Conservation (phyloP, 2,329 filamentous ascomycete species). For the Phyllosticta ampelicida region DNA sequence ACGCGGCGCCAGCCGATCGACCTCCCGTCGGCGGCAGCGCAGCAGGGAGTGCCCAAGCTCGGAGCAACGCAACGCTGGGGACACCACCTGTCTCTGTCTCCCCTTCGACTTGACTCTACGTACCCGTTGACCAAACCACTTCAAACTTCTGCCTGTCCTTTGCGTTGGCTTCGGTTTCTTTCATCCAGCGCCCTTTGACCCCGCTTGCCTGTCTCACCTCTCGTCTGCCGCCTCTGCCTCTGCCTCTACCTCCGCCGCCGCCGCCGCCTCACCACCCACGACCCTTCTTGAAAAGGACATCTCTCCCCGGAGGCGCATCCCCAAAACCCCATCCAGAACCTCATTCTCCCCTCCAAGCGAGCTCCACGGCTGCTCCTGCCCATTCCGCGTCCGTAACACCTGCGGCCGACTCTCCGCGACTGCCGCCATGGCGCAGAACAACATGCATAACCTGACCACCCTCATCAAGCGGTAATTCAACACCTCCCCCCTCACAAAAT, state of each 20-base stretch:
- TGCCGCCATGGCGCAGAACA: conserved; percentile 57
- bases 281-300: background rate
- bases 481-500: background rate
- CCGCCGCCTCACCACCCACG: background rate
- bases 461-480: conserved; percentile 85
- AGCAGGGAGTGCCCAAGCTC: background rate
- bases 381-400: conserved; percentile 13
- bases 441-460: conserved; percentile 94
- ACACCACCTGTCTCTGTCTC: background rate
- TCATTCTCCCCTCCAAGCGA: conserved; percentile 1
- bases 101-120: background rate
- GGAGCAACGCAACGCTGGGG: background rate
- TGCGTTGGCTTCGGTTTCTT: background rate
- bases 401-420: conserved; percentile 17
- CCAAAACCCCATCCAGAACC: background rate
- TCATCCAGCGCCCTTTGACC: background rate
- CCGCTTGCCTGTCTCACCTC: background rate
- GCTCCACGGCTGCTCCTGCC: conserved; percentile 12
- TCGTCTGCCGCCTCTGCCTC: background rate
- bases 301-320: background rate
- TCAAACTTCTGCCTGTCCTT: background rate
- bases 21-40: background rate
- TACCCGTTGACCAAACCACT: background rate
- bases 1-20: background rate
- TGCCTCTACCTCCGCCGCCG: too few relatives aligned